Evolutionary conservation across 345 rosid genomes (phyloP), one percentile per base, ranked within the genome.

Genomic region (Dipteronia dyeriana): DNA sequence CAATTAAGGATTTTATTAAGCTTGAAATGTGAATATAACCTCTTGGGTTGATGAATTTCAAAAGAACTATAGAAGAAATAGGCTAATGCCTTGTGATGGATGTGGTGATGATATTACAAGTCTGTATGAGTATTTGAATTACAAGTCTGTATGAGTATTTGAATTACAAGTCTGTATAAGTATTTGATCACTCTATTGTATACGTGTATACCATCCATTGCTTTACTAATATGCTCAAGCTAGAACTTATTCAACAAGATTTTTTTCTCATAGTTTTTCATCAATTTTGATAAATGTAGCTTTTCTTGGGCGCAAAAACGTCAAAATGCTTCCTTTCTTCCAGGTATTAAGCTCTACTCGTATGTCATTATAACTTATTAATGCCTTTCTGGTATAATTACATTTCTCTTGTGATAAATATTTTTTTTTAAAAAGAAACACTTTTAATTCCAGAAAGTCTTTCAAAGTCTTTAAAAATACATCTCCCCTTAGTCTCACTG

Each of bases 281-380:
- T 45, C 25, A 51, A 16, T 70, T 71, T 71, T 12, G 39, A 20
- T 57, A 10, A 72, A 66, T 56, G 72, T 89, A 88, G 91, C 53
- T 85, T 88, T 75, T 83, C 91, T 53, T 88, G 91, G 91, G 85
- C 87, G 34, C 87, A 83, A 69, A 79, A 59, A 71, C 89, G 87
- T 61, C 88, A 67, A 66, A 26, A 74, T 61, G 84, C 86, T 29
- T 61, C 66, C 29, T 84, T 88, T 73, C 73, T 86, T 47, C 88
- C 89, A 41, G 91, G 91, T 87, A 82, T 14, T 57, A 2, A 39
- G 3, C 68, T 75, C 23, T 25, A 1, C 61, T 41, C 10, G 29
- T 17, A 16, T 13, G 8, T 4, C 29, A 34, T 22, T 16, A 39
- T n/a, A 68, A 26, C 26, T 6, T 19, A 20, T 4, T 59, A 7